Percentiles rank a stretch among this genome's conserved stretches.
phyloP scores from a whole-genome alignment of 2,329 filamentous ascomycete species.

The Fulvia fulva region DNA sequence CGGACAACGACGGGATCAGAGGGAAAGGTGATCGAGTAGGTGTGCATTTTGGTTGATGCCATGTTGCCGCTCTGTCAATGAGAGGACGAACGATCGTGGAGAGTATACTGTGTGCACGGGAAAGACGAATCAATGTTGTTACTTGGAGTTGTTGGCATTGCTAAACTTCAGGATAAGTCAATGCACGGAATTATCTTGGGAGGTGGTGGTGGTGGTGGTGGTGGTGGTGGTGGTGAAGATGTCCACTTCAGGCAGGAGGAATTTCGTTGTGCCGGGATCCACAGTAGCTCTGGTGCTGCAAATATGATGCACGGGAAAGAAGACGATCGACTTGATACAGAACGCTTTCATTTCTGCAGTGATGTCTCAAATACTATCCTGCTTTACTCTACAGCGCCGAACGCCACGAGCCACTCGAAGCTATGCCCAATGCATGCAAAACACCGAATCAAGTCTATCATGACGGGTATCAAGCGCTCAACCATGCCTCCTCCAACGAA shows the following conservation, averaged over 20 bases:
- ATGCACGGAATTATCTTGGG: too few species aligned
- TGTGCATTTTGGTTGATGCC: conserved; percentile 4
- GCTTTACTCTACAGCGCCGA: conserved; percentile 8
- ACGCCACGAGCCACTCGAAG: conserved; percentile 10
- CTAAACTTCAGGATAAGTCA: too few species aligned
- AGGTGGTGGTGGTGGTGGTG: too few species aligned
- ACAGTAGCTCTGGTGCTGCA: background rate
- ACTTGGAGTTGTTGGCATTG: too few species aligned
- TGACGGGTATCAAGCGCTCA: conserved; percentile 9
- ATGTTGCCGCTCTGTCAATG: background rate
- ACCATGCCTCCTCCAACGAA: background rate
- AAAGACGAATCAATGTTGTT: too few species aligned
- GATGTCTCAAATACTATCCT: conserved; percentile 1
- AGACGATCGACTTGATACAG: background rate
- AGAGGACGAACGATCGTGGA: background rate
- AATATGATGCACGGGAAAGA: background rate
- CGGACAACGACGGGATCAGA: background rate
- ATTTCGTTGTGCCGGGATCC: background rate
- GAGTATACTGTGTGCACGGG: background rate
- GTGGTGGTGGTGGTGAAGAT: background rate
- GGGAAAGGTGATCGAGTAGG: background rate
- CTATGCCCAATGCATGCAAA: conserved; percentile 7
- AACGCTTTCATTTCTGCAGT: background rate
- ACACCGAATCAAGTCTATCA: conserved; percentile 4
- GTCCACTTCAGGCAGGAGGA: conserved; percentile 4